Evolutionary conservation across 768 basidiomycete species (phyloP), one percentile per base, ranked within the genome.

Genomic region (Pilatotrama ljubarskyi): DNA sequence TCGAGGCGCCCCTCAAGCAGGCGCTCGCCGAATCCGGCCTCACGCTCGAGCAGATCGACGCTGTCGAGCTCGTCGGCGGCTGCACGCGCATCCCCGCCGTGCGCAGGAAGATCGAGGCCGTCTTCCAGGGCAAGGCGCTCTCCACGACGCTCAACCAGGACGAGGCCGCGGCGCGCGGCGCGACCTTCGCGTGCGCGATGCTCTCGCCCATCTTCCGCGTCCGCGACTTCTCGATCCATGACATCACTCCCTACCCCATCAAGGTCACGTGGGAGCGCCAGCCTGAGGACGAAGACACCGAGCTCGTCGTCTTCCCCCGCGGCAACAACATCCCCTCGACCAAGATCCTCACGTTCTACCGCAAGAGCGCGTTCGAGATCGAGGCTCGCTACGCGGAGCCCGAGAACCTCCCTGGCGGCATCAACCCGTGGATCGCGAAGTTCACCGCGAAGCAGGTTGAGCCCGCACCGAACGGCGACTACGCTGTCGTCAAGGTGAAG

Each of bases 201-300:
- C 88, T 97, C 65, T 97, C 95, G 32, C 97, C 97, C 67, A 88
- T 95, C 52, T 99, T 98, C 91, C 91, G 93, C 64, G 96, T 98
- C 35, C 90, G 95, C 65, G 95, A 98, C 63, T 99, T 99, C 82
- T 80, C 85, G 69, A 78, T 94, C 60, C 84, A 86, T 72, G 97
- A 99, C 74, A 86, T 92, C 76, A 82, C 87, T 56, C 80, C 85
- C 44, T 97, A 92, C 80, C 87, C 94, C 15, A 86, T 98, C 84
- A 95, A 90, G 74, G 87, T 96, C 58, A 83, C 85, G 48, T 98
- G 97, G 97, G 84, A 86, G 15, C 78, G 83, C 26, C 78, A 84
- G 51, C 82, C 85, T 51, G 76, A 83, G 8, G 93, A 94, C 67
- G 95, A 97, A 55, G 94, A 97, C 74, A 93, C 89, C 29, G 93